Conservation (phyloP, 306 rosid genomes). For the Fragaria vesca region DNA sequence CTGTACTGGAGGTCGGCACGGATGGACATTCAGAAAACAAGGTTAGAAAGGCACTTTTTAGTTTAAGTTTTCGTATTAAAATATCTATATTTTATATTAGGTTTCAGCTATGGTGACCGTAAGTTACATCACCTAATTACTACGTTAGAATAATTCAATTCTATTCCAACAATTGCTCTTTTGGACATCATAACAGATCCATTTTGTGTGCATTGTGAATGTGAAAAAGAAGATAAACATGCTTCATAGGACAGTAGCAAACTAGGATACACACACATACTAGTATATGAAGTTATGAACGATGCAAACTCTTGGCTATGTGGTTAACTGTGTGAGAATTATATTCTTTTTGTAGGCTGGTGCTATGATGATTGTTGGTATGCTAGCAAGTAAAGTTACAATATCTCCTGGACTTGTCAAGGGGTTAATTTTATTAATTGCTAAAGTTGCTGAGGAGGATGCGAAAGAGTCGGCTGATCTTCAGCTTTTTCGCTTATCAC, state of each 20-base stretch:
- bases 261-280: background rate
- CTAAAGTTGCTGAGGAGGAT: constrained; percentile 65
- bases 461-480: constrained; percentile 58
- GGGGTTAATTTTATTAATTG: constrained; percentile 64
- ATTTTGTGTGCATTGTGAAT: background rate
- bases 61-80: too few species aligned
- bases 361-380: constrained; percentile 81
- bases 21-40: constrained; percentile 64
- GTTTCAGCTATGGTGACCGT: background rate
- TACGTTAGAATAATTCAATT: background rate
- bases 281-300: background rate
- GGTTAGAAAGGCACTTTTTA: constrained; percentile 43
- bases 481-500: constrained; percentile 72
- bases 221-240: background rate
- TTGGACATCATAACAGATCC: constrained; percentile 1
- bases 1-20: constrained; percentile 64
- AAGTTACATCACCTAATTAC: background rate
- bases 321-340: constrained; percentile 1
- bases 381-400: constrained; percentile 68
- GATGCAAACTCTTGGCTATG: background rate
- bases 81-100: too few species aligned
- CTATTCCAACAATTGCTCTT: background rate
- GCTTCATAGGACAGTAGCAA: background rate
- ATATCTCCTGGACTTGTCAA: constrained; percentile 75
- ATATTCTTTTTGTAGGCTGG: constrained; percentile 61